These are phyloP conservation scores for Globisporangium recalcitrans DNA, from an alignment of 352 stramenopile genomes.

Conservation along the genomic window DNA sequence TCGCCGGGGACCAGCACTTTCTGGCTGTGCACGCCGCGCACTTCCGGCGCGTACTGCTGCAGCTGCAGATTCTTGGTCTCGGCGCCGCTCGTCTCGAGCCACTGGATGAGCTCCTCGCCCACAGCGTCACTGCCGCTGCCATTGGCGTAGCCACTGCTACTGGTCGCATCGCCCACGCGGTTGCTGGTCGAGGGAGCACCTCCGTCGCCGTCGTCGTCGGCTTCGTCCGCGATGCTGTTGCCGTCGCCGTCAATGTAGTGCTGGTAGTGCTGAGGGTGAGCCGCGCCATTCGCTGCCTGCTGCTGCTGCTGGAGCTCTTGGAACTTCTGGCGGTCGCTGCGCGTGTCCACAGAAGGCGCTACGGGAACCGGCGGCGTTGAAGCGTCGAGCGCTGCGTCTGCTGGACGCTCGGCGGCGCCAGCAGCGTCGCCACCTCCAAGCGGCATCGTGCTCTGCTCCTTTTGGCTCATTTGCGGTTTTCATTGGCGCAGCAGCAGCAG, in stretches of 20 bases:
- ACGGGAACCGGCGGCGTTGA: too few species aligned
- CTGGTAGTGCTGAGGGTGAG: slow-evolving; percentile 8
- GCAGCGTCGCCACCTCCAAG: neutral
- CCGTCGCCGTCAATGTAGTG: slow-evolving; percentile 14
- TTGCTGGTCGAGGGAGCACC: slow-evolving; percentile 1
- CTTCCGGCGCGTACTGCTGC: slow-evolving; percentile 89
- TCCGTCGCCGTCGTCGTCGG: neutral
- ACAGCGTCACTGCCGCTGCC: slow-evolving; percentile 31
- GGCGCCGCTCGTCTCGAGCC: slow-evolving; percentile 64
- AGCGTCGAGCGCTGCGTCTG: neutral
- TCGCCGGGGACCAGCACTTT: slow-evolving; percentile 84
- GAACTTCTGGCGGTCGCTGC: slow-evolving; percentile 34
- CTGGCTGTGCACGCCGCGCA: slow-evolving; percentile 90
- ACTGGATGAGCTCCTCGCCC: slow-evolving; percentile 64
- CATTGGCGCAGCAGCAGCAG: neutral
- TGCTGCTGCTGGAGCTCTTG: slow-evolving; percentile 23
- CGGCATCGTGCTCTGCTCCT: neutral
- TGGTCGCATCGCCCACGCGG: slow-evolving; percentile 16
- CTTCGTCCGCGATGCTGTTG: slow-evolving; percentile 7
- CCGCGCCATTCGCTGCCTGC: neutral
- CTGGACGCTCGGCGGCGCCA: neutral
- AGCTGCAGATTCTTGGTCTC: slow-evolving; percentile 76
- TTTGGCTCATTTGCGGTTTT: slow-evolving; percentile 9
- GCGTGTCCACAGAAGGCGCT: neutral
- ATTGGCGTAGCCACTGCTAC: slow-evolving; percentile 7